Conservation (phyloP, 345 rosid species). For the Eucalyptus polyanthemos region DNA sequence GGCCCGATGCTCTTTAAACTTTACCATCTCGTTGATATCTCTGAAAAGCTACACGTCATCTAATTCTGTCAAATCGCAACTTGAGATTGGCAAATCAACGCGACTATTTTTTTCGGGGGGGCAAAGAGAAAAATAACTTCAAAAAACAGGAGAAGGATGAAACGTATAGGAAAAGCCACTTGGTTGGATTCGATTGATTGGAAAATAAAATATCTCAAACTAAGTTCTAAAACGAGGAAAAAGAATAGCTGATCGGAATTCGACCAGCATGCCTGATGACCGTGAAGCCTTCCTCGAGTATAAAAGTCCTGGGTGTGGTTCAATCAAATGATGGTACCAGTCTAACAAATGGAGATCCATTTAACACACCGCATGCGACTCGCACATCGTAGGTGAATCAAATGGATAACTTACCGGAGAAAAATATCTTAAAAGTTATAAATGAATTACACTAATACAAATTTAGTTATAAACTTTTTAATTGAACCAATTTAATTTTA, state of each 20-base stretch:
- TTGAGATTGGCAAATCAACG: neutral
- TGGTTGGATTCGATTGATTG: neutral
- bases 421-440: neutral
- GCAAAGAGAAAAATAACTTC: neutral
- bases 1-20: neutral
- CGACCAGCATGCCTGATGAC: too few relatives aligned
- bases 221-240: neutral
- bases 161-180: neutral
- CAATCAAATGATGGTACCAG: too few relatives aligned
- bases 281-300: too few relatives aligned
- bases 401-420: neutral
- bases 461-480: neutral
- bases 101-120: neutral
- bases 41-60: neutral
- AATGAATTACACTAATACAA: fast-evolving
- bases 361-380: neutral
- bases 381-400: neutral
- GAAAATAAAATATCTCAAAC: neutral
- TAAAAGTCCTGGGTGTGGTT: too few relatives aligned
- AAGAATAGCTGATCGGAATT: too few relatives aligned
- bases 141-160: neutral
- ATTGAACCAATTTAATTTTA: too few relatives aligned
- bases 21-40: neutral
- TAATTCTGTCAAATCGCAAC: neutral
- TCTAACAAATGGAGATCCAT: neutral